Evolutionary conservation across 164 flowering plant genomes (phyloP).

Genomic region (Umbellularia californica): DNA sequence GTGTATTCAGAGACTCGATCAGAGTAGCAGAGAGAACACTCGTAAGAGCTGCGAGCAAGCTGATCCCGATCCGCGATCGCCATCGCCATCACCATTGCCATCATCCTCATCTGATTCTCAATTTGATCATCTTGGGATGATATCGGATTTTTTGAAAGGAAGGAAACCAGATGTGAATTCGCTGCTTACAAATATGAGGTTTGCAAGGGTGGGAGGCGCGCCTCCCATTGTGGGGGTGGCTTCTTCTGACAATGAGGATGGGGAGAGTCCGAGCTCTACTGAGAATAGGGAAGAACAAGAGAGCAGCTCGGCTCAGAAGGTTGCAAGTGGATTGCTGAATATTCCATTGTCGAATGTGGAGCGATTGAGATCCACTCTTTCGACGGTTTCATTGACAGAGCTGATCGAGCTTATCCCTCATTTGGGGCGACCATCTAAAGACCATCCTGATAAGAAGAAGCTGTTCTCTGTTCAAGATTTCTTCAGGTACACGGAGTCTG

Average conservation of each 20-base stretch:
- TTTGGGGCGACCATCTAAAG: constrained; percentile 59
- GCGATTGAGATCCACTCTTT: constrained; percentile 68
- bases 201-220: constrained; percentile 87
- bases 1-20: constrained; percentile 58
- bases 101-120: constrained; percentile 20
- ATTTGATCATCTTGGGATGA: constrained; percentile 43
- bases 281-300: constrained; percentile 38
- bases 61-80: not conserved
- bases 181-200: constrained; percentile 63
- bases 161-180: constrained; percentile 58
- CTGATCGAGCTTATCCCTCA: constrained; percentile 79
- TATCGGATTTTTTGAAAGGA: constrained; percentile 48
- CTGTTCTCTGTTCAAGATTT: constrained; percentile 88
- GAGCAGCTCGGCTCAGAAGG: constrained; percentile 48
- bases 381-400: constrained; percentile 80
- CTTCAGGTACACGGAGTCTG: constrained; percentile 87
- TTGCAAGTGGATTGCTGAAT: constrained; percentile 59
- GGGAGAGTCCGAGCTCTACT: constrained; percentile 29
- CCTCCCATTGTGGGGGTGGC: constrained; percentile 61
- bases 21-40: constrained; percentile 18
- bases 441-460: constrained; percentile 92
- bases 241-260: constrained; percentile 45
- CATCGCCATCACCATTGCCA: not conserved
- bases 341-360: constrained; percentile 97
- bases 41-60: constrained; percentile 14